phyloP scores from a whole-genome alignment of 257 asterid genomes.

The Cynanchum wilfordii region DNA sequence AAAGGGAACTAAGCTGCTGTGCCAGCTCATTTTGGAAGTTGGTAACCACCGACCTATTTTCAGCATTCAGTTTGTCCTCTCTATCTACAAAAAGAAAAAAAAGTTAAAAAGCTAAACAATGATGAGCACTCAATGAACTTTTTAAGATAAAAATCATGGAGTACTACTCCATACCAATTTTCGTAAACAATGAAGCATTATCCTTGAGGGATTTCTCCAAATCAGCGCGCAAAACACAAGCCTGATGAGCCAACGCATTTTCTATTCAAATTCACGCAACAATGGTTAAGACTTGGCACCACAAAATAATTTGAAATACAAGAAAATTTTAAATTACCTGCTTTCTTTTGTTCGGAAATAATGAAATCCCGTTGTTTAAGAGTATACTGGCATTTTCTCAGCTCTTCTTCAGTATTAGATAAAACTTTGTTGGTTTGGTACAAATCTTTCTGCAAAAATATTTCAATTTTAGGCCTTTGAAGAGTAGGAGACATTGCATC shows the following conservation, averaged over 20 bases:
- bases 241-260: constrained; percentile 78
- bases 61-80: constrained; percentile 64
- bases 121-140: constrained; percentile 1
- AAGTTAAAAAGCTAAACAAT: neutral
- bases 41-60: constrained; percentile 56
- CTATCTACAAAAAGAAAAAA: constrained; percentile 41
- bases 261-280: constrained; percentile 34
- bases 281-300: constrained; percentile 10
- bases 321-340: constrained; percentile 33
- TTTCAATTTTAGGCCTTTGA: constrained; percentile 22
- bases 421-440: constrained; percentile 44
- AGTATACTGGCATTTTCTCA: constrained; percentile 48
- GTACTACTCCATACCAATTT: constrained; percentile 45
- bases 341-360: constrained; percentile 76
- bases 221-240: constrained; percentile 70
- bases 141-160: neutral
- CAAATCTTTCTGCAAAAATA: constrained; percentile 57
- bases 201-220: constrained; percentile 70
- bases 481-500: neutral
- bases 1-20: constrained; percentile 54
- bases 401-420: constrained; percentile 56
- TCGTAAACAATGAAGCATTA: constrained; percentile 52
- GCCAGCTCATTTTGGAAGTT: constrained; percentile 61
- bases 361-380: constrained; percentile 68
- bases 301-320: constrained; percentile 4